Conservation (phyloP, 176 grass and related monocot genomes). For the Oryza meridionalis region DNA sequence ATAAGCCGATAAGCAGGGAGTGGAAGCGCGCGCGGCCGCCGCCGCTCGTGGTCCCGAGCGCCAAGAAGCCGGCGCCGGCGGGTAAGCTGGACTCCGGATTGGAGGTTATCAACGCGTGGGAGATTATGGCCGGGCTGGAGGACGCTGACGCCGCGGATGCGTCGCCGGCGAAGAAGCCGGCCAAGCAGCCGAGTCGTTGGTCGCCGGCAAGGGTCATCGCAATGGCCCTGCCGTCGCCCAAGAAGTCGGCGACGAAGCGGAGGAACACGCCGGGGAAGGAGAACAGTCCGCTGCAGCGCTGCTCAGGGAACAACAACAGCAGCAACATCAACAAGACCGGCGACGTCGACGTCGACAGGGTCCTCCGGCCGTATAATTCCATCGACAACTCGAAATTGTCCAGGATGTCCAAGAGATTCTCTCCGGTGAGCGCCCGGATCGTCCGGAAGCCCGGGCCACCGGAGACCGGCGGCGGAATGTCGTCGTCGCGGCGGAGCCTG, state of each 20-base stretch:
- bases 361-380: conserved; percentile 74
- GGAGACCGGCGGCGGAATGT: conserved; percentile 40
- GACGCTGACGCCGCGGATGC: conserved; percentile 42
- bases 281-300: conserved; percentile 72
- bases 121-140: conserved; percentile 91
- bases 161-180: conserved; percentile 72
- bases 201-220: conserved; percentile 63
- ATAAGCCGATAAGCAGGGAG: conserved; percentile 65
- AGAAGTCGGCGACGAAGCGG: conserved; percentile 40
- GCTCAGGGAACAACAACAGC: conserved; percentile 30
- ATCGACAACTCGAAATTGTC: conserved; percentile 76
- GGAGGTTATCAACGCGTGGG: conserved; percentile 92
- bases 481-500: conserved; percentile 80
- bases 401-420: conserved; percentile 60
- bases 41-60: conserved; percentile 48
- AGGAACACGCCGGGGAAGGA: conserved; percentile 72
- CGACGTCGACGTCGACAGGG: conserved; percentile 47
- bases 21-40: conserved; percentile 59
- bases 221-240: conserved; percentile 59
- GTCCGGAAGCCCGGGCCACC: conserved; percentile 46
- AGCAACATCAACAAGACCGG: conserved; percentile 25
- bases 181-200: conserved; percentile 55
- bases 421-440: conserved; percentile 53
- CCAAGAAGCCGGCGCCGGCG: conserved; percentile 42
- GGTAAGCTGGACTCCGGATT: conserved; percentile 48